Evolutionary conservation across 2,329 filamentous ascomycete genomes (phyloP).

Genomic region (Fonsecaea pedrosoi): DNA sequence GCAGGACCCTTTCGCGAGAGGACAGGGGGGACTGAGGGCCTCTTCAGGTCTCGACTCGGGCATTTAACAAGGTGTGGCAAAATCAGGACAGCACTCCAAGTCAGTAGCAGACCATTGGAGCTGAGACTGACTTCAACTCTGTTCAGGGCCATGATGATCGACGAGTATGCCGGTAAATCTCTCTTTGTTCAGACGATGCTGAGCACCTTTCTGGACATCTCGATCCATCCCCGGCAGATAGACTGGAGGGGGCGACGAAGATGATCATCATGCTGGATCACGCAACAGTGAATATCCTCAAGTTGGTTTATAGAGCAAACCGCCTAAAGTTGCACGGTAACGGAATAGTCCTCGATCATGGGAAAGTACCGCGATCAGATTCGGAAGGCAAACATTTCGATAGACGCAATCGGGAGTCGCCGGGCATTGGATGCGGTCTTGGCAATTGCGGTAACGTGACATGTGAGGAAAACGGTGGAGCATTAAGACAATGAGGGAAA

Average conservation of each 20-base stretch:
- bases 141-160: constrained; percentile 5
- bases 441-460: neutral
- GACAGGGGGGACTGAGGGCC: neutral
- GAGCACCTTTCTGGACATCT: constrained; percentile 1
- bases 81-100: neutral
- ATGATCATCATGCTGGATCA: constrained; percentile 1
- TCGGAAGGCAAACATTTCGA: neutral
- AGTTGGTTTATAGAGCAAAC: neutral
- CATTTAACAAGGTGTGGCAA: neutral
- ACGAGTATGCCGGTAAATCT: constrained; percentile 8
- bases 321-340: neutral
- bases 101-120: neutral
- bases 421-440: neutral
- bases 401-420: neutral
- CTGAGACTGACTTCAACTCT: neutral
- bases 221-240: neutral
- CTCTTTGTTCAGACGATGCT: neutral
- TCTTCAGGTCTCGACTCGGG: neutral
- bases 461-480: neutral
- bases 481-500: neutral
- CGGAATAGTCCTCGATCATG: neutral
- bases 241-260: neutral
- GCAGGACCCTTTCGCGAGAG: neutral
- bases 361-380: neutral
- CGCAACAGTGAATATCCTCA: neutral